phyloP scores from a whole-genome alignment of 805 yeast species.

The Metschnikowia similis region DNA sequence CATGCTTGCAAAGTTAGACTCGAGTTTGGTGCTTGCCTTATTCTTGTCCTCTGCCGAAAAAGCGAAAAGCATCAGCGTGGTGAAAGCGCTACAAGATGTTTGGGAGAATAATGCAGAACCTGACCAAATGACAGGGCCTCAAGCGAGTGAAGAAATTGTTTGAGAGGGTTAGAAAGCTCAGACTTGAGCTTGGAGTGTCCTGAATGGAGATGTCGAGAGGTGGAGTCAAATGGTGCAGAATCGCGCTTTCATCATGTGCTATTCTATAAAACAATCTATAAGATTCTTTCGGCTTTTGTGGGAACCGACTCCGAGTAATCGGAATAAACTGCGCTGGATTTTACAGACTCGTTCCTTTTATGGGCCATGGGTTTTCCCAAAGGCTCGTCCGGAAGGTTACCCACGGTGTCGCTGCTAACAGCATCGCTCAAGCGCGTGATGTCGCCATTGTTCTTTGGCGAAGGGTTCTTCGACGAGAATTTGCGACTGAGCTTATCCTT shows the following conservation, averaged over 20 bases:
- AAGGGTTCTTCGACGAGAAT: conserved; percentile 1
- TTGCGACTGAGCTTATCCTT: conserved; percentile 10
- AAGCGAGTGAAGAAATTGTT: no score
- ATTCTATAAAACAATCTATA: conserved; percentile 7
- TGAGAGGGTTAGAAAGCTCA: neutral
- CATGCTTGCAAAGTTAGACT: conserved; percentile 7
- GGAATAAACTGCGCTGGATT: conserved; percentile 14
- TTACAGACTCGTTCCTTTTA: conserved; percentile 7
- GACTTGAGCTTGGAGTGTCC: neutral
- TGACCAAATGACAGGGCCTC: no score
- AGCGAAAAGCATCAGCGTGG: conserved; percentile 5
- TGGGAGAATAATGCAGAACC: conserved; percentile 4
- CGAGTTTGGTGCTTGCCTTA: conserved; percentile 6
- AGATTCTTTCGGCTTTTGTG: conserved; percentile 11
- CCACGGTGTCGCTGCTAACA: conserved; percentile 4
- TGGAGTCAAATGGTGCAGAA: neutral
- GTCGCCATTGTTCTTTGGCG: neutral
- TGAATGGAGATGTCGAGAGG: no score
- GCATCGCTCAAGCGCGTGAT: conserved; percentile 16
- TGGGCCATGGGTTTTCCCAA: conserved; percentile 8
- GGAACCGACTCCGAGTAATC: conserved; percentile 12
- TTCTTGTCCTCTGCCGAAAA: conserved; percentile 6
- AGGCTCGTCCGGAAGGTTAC: conserved; percentile 5
- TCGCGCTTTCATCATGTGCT: neutral
- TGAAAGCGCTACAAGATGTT: conserved; percentile 5